phyloP scores from a whole-genome alignment of 2,329 filamentous ascomycete genomes.

The Phialocephala sp. region DNA sequence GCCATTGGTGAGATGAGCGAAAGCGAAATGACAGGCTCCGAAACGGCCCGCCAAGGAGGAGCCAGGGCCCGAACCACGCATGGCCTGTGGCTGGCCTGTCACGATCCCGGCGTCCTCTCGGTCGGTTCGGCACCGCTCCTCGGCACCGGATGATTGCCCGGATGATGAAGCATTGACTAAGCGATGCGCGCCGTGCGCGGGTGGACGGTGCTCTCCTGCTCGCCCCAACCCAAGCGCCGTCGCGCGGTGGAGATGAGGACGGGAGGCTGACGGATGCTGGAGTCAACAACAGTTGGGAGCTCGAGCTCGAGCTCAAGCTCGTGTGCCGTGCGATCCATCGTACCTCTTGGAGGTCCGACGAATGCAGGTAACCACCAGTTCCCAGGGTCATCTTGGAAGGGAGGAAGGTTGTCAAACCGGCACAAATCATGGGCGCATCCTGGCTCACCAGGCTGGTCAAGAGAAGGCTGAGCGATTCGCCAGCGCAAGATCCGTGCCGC shows the following conservation, averaged over 20 bases:
- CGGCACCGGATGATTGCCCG: slow-evolving; percentile 1
- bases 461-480: background rate
- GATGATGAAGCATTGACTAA: background rate
- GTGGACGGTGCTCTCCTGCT: too few relatives aligned
- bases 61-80: background rate
- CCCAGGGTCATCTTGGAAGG: background rate
- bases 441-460: background rate
- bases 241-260: too few relatives aligned
- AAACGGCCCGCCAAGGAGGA: too few relatives aligned
- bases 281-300: background rate
- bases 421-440: background rate
- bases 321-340: too few relatives aligned
- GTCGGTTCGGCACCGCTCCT: background rate
- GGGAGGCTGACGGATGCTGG: background rate
- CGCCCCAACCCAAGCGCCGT: background rate
- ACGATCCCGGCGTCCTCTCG: background rate
- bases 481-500: background rate
- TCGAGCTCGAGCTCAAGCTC: too few relatives aligned
- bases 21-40: background rate
- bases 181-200: too few relatives aligned
- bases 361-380: background rate
- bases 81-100: background rate
- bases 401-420: too few relatives aligned
- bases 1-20: background rate
- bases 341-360: background rate